Base-by-base conservation (phyloP, 2,329 filamentous ascomycete genomes). In the Cladophialophora bantiana region DNA sequence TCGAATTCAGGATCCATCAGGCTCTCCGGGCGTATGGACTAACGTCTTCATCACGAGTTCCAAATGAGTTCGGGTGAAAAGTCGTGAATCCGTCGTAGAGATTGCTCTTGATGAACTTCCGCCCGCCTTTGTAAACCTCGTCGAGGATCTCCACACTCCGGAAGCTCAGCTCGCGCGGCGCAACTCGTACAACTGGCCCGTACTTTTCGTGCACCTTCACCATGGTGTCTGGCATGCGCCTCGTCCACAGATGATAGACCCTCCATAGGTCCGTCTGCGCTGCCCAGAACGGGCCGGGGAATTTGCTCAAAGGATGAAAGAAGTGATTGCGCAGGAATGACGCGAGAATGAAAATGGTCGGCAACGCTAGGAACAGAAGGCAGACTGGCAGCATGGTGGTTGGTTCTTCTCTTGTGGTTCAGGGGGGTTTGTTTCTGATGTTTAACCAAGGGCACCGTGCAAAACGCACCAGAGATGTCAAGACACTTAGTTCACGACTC, bases 141-240 rank as follows among this genome's bases (percentile, higher is more conserved):
- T 84, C 71, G 31, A 80, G 79, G 0, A 86, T 84, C 48, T 86
- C 83, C 3, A 89, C 79, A 66, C 84, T 86, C 73, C 89, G 88
- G 34, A 84, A 73, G 0, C 82, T 83, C 7, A 84, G 76, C 73
- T 84, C 82, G 70, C 68, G 65, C 12, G 68, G 68, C 13, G 61
- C 68, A 48, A 65, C 56, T 2, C 68, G 65, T 4, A 70, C 68
- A 12, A 70, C 45, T 3, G 54, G 59, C n/a, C 68, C 68, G 36
- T 70, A 68, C 48, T 66, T 59, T 26, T 66, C 58, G 57, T 69
- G 67, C 26, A 63, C 26, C 36, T 59, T 42, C 68, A 48, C 68
- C 68, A 34, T 78, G 75, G 2, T 77, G 73, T 56, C 74, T 73
- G 32, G 71, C 64, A 65, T 81, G 76, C 4, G 75, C 74, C 42